phyloP scores from a whole-genome alignment of 805 yeast species.

The Yarrowia porcina region DNA sequence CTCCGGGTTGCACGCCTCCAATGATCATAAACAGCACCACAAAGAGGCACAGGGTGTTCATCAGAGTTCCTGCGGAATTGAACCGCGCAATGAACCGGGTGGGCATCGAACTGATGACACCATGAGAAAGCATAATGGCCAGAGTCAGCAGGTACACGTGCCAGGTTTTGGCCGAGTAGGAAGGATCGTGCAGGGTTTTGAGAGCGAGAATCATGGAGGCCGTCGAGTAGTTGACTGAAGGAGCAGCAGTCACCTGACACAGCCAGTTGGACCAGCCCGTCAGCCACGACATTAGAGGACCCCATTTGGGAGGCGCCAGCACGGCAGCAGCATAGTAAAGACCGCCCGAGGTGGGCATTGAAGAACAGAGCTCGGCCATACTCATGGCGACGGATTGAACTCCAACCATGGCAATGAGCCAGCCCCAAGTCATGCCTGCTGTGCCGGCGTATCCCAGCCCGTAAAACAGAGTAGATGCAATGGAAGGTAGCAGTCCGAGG shows the following conservation, averaged over 20 bases:
- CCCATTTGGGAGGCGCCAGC: conserved; percentile 54
- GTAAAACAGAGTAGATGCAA: conserved; percentile 58
- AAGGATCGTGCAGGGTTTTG: conserved; percentile 43
- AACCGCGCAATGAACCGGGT: conserved; percentile 53
- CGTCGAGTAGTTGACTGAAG: conserved; percentile 56
- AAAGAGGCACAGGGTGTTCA: conserved; percentile 49
- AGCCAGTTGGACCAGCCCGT: conserved; percentile 66
- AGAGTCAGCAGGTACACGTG: conserved; percentile 52
- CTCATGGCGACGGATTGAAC: conserved; percentile 52
- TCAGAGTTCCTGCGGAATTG: conserved; percentile 49
- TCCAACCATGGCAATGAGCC: conserved; percentile 53
- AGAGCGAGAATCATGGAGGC: conserved; percentile 57
- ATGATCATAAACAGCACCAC: conserved; percentile 54
- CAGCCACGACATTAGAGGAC: conserved; percentile 57
- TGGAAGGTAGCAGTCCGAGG: conserved; percentile 64
- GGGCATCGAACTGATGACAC: conserved; percentile 50
- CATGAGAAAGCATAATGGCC: conserved; percentile 50
- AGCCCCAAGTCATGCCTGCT: conserved; percentile 65
- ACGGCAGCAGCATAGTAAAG: conserved; percentile 65
- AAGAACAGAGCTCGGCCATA: conserved; percentile 57
- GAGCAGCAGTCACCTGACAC: conserved; percentile 60
- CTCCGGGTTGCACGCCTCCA: conserved; percentile 40
- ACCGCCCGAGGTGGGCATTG: conserved; percentile 68
- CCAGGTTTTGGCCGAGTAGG: conserved; percentile 46
- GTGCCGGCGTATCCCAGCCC: conserved; percentile 61